Base-by-base conservation (phyloP, 495 filamentous ascomycete species). In the Aspergillus homomorphus region DNA sequence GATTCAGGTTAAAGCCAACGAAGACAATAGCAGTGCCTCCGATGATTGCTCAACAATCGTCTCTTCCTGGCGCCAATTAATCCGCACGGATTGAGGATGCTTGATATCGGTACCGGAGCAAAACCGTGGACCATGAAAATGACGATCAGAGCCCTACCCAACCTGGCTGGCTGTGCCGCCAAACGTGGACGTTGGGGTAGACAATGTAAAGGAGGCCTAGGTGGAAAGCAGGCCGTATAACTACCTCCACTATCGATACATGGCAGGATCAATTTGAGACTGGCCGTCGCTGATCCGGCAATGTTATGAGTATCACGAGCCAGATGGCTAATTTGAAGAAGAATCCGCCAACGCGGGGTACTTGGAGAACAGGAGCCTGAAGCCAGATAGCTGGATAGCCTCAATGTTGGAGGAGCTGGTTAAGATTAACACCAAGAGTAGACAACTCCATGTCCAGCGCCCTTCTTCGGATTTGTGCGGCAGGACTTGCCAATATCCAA, bases 91-190 rank as follows among this genome's bases (percentile, higher is more conserved):
- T 53, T 51, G 19, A 23, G 56, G 4, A 49, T 67, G 15, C 56
- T 67, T 7, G 62, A 69, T 44, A 63, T 68, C 20, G 63, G 60
- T 4, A 68, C 66, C 0, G 66, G 63, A 1, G 65, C 9, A 42
- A 69, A 22, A 53, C 69, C 14, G 66, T 61, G 23, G 55, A 72
- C 4, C 71, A 60, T 53, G 82, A n/a, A n/a, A n/a, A n/a, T n/a
- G n/a, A n/a, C n/a, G n/a, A 83, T 53, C 72, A 81, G 16, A 80
- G 77, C 49, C 74, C 77, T 7, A 83, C 80, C 59, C 76, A 82
- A 54, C 77, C 79, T 0, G 53, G 62, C 20, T 77, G 71, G 58
- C n/a, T n/a, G 63, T 71, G 12, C 69, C 70, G 22, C 57, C 64
- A 1, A 69, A 69, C 45, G 67, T 78, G 28, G 66, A 68, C n/a